Percentiles rank a stretch among this genome's conserved stretches.
Evolutionary conservation across 148 eudicot species (phyloP).

Genomic region (Vaccinium macrocarpon): DNA sequence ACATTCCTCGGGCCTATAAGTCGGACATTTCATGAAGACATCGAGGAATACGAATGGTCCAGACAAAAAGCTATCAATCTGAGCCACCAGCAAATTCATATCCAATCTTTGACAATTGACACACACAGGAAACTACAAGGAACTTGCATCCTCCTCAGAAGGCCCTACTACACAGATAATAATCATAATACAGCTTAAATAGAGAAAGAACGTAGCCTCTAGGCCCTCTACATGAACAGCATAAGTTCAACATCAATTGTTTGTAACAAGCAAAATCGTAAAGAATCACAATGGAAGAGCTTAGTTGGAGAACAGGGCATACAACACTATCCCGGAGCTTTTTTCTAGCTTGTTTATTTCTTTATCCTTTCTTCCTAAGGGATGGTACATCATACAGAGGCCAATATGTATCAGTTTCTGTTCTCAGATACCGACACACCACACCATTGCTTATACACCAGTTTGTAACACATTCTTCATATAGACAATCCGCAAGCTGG

Average conservation of each 20-base stretch:
- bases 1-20: neutral
- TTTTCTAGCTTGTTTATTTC: neutral
- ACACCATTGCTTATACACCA: no score
- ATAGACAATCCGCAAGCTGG: no score
- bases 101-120: neutral
- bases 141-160: neutral
- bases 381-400: no score
- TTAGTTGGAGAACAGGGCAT: neutral
- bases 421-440: no score
- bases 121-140: neutral
- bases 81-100: neutral
- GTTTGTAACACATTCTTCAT: no score
- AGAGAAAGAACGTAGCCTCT: neutral
- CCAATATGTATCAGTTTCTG: no score
- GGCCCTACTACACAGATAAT: neutral
- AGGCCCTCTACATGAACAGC: neutral
- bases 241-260: neutral
- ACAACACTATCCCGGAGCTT: neutral
- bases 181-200: neutral
- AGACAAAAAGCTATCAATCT: neutral
- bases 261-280: neutral
- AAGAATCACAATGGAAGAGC: neutral
- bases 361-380: neutral
- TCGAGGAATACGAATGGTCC: neutral
- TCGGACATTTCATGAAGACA: neutral